Conservation (phyloP, 1,284 basidiomycete genomes). For the Ustilago xerochloae region DNA sequence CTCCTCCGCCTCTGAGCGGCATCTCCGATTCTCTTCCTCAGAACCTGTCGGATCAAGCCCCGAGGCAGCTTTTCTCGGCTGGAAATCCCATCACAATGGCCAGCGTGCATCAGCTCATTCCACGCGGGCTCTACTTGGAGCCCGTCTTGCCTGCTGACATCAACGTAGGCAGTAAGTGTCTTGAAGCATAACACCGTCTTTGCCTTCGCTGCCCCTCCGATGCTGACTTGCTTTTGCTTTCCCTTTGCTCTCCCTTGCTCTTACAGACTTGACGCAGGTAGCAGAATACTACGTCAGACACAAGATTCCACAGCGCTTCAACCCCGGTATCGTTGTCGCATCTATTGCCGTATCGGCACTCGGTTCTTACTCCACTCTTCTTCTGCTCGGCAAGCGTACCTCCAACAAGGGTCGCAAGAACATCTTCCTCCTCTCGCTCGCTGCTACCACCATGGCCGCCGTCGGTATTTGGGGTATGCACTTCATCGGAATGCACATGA, state of each 20-base stretch:
- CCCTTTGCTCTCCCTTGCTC: neutral
- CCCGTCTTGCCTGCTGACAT: constrained; percentile 39
- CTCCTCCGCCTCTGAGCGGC: neutral
- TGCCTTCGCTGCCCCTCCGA: neutral
- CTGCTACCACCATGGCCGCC: constrained; percentile 71
- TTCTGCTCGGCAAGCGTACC: constrained; percentile 70
- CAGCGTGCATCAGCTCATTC: constrained; percentile 28
- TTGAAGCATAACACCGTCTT: neutral
- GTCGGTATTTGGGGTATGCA: constrained; percentile 69
- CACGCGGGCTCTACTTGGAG: constrained; percentile 47
- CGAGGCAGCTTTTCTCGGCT: neutral
- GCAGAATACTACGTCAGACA: constrained; percentile 68
- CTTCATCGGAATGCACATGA: constrained; percentile 71
- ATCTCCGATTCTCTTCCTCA: neutral
- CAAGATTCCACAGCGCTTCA: constrained; percentile 69
- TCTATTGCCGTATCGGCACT: constrained; percentile 71
- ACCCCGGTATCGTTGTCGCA: constrained; percentile 70
- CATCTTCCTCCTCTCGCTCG: constrained; percentile 70
- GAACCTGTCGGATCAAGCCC: no score
- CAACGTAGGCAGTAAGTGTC: constrained; percentile 26
- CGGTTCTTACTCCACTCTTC: constrained; percentile 71
- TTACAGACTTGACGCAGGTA: constrained; percentile 59
- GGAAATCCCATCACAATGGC: constrained; percentile 18
- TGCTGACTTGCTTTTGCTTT: neutral
- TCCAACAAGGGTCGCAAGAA: constrained; percentile 69